phyloP scores from a whole-genome alignment of 2,329 filamentous ascomycete genomes.

The Epichloe coenophiala region DNA sequence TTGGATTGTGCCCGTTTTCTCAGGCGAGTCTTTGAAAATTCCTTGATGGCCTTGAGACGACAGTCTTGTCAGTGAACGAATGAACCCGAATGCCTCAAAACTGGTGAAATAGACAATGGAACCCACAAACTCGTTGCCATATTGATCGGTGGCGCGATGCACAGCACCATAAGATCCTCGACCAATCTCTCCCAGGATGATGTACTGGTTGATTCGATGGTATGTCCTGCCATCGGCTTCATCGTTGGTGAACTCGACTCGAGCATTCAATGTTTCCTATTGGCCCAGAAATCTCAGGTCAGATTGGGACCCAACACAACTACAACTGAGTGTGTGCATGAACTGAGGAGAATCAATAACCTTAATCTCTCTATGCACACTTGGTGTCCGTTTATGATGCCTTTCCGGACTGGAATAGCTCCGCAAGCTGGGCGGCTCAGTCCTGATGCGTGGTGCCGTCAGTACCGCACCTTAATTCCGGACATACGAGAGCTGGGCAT shows the following conservation, averaged over 20 bases:
- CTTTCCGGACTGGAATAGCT: constrained; percentile 40
- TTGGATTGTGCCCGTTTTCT: constrained; percentile 85
- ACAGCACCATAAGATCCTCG: constrained; percentile 90
- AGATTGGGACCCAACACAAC: neutral
- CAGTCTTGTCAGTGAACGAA: constrained; percentile 8
- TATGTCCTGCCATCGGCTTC: constrained; percentile 69
- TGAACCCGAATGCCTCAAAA: neutral
- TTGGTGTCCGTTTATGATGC: constrained; percentile 44
- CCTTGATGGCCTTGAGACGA: constrained; percentile 70
- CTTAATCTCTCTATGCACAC: constrained; percentile 44
- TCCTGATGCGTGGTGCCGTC: constrained; percentile 17
- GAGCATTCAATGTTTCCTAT: constrained; percentile 84
- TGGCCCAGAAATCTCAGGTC: constrained; percentile 4
- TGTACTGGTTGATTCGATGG: constrained; percentile 88
- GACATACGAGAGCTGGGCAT: neutral
- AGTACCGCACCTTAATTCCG: neutral
- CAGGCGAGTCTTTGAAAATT: constrained; percentile 87
- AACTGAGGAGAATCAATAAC: constrained; percentile 16
- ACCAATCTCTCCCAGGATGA: constrained; percentile 91
- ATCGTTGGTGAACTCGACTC: constrained; percentile 74
- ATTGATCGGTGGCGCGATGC: constrained; percentile 80
- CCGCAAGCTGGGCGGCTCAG: constrained; percentile 25
- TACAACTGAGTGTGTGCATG: neutral
- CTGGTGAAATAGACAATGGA: neutral
- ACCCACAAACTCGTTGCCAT: constrained; percentile 81